Conservation (phyloP, 305 asterid genomes). For the Fraxinus baroniana region DNA sequence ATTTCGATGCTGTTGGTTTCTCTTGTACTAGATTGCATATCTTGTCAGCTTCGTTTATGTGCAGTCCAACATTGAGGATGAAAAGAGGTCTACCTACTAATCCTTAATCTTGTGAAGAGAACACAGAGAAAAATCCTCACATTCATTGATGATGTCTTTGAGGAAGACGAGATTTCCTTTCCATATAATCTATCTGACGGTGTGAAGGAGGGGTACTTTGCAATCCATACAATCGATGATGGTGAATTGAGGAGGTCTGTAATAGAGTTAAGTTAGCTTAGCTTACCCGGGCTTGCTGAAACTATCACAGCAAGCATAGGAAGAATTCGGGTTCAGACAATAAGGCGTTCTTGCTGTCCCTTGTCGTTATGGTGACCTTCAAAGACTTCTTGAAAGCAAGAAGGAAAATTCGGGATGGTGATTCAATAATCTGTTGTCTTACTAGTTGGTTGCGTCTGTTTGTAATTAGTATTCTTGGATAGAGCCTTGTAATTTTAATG, state of each 20-base stretch:
- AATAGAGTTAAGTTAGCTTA: slow-evolving; percentile 35
- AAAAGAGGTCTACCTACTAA: slow-evolving; percentile 15
- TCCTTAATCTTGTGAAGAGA: slow-evolving; percentile 26
- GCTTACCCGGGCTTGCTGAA: slow-evolving; percentile 41
- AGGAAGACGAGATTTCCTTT: slow-evolving; percentile 16
- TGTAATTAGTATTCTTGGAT: background rate
- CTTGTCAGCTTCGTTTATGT: background rate
- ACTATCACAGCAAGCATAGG: slow-evolving; percentile 47
- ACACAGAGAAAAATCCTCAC: slow-evolving; percentile 22
- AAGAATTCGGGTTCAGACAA: slow-evolving; percentile 50
- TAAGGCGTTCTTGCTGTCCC: slow-evolving; percentile 49
- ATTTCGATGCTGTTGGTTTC: background rate
- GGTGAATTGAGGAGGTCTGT: slow-evolving; percentile 43
- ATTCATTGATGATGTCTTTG: slow-evolving; percentile 3
- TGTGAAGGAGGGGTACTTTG: slow-evolving; percentile 57
- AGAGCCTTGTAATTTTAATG: background rate
- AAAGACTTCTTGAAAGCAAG: slow-evolving; percentile 33
- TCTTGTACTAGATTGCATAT: background rate
- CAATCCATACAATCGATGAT: slow-evolving; percentile 42
- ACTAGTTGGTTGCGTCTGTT: background rate
- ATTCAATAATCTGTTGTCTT: background rate
- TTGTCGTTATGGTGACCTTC: slow-evolving; percentile 43
- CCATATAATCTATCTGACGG: slow-evolving; percentile 27
- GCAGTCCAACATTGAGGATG: slow-evolving; percentile 26
- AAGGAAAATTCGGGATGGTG: background rate